A percentile compares a stretch with the other conserved stretches of the same genome.
Evolutionary conservation across 2,329 filamentous ascomycete species (phyloP).

Genomic region (Diaporthe capsici): DNA sequence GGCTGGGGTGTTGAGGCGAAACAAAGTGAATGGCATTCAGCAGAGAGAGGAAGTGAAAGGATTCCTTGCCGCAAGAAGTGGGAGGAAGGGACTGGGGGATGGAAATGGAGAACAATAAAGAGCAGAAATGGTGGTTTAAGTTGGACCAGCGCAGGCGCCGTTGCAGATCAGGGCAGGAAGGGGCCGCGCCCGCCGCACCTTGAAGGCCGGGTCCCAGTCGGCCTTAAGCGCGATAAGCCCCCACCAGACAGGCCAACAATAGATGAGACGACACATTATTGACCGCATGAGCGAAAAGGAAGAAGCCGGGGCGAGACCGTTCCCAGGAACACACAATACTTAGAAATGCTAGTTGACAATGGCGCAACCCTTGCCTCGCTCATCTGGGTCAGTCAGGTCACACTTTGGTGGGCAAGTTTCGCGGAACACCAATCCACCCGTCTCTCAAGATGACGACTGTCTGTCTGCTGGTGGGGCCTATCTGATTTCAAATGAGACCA

Average conservation of each 20-base stretch:
- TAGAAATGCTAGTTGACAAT: background rate
- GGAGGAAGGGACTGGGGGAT: background rate
- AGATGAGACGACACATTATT: conserved; percentile 27
- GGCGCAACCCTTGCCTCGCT: background rate
- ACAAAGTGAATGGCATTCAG: conserved; percentile 25
- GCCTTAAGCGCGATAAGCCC: conserved; percentile 37
- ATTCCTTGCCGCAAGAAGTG: background rate
- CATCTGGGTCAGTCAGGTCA: background rate
- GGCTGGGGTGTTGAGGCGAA: background rate
- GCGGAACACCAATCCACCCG: conserved; percentile 17
- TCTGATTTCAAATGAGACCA: conserved; percentile 34
- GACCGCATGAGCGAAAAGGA: conserved; percentile 6
- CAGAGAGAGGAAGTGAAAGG: background rate
- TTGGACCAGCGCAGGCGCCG: conserved; percentile 18
- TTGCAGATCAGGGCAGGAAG: conserved; percentile 34
- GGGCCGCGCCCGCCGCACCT: conserved; percentile 22
- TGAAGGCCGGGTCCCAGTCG: conserved; percentile 28
- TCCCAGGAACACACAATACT: background rate
- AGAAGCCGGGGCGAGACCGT: conserved; percentile 2
- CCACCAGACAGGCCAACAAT: conserved; percentile 21
- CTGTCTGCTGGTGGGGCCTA: conserved; percentile 10
- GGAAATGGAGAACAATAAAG: background rate
- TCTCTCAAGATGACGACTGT: conserved; percentile 22
- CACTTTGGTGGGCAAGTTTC: conserved; percentile 1
- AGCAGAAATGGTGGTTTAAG: conserved; percentile 20